Evolutionary conservation across 371 early-diverging fungal species (phyloP).

Genomic region (Funneliformis caledonium): DNA sequence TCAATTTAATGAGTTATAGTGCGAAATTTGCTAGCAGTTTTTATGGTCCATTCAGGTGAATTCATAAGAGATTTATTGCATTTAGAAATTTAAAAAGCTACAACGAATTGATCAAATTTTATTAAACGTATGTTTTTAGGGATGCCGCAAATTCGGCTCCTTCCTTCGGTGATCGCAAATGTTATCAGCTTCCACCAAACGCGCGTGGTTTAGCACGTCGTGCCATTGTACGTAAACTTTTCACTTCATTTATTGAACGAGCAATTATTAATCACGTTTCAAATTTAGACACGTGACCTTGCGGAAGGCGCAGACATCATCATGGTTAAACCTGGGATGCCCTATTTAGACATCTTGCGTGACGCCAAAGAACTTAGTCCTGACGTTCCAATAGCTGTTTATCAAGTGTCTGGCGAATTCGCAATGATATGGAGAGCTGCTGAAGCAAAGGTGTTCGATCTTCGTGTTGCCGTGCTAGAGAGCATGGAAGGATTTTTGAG

Average conservation of each 20-base stretch:
- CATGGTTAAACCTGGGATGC: conserved; percentile 96
- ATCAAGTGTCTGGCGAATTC: conserved; percentile 96
- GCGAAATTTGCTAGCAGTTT: conserved; percentile 95
- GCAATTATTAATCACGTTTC: neutral
- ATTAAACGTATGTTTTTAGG: conserved; percentile 44
- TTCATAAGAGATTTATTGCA: conserved; percentile 22
- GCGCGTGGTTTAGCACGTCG: conserved; percentile 90
- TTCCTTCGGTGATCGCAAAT: conserved; percentile 88
- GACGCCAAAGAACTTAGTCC: conserved; percentile 78
- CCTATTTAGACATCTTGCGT: conserved; percentile 93
- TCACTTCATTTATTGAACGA: neutral
- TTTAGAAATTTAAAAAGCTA: conserved; percentile 22
- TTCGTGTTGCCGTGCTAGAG: conserved; percentile 86
- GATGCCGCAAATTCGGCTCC: conserved; percentile 95
- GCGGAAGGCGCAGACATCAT: conserved; percentile 95
- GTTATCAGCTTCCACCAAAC: conserved; percentile 92
- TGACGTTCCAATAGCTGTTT: conserved; percentile 82
- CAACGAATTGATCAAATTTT: too few species aligned
- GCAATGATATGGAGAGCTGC: conserved; percentile 93
- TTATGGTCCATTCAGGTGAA: conserved; percentile 96
- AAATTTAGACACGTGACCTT: conserved; percentile 74
- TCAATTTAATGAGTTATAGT: conserved; percentile 90
- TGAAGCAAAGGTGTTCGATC: conserved; percentile 83
- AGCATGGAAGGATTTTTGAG: conserved; percentile 81
- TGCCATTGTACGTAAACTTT: conserved; percentile 60